A percentile compares a stretch with the other conserved stretches of the same genome.
These are phyloP conservation scores for Herpotrichia juniperi DNA, from an alignment of 2,329 filamentous ascomycete species.

Conservation along the genomic window DNA sequence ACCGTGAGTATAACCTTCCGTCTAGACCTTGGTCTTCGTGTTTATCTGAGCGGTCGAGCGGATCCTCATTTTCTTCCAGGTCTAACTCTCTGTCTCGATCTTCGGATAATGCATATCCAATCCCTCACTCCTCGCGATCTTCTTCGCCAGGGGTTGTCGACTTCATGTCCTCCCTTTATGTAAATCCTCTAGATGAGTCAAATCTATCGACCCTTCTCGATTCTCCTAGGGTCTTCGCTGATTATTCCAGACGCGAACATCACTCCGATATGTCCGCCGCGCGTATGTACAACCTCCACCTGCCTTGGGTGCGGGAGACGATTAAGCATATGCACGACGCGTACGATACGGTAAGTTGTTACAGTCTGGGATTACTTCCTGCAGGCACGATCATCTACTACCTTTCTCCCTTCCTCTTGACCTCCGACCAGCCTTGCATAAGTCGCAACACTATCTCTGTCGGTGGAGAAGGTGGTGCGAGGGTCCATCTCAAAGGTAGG, in stretches of 20 bases:
- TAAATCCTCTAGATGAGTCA: no score
- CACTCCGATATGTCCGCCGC: neutral
- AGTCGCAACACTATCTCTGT: neutral
- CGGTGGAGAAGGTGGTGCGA: neutral
- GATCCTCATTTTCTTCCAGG: no score
- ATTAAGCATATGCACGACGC: slow-evolving; percentile 10
- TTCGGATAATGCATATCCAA: no score
- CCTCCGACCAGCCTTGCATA: neutral
- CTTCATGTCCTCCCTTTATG: no score
- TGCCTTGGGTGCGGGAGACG: slow-evolving; percentile 5
- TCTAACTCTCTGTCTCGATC: no score
- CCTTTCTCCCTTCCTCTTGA: slow-evolving; percentile 9
- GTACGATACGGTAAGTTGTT: slow-evolving; percentile 14
- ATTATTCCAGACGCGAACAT: neutral
- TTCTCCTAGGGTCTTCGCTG: neutral
- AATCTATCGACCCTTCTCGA: neutral
- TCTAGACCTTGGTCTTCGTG: no score
- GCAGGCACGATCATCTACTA: slow-evolving; percentile 19
- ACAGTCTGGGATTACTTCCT: slow-evolving; percentile 10
- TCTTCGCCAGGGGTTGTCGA: no score
- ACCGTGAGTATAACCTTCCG: no score
- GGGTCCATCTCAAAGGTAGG: slow-evolving; percentile 13
- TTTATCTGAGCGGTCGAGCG: no score
- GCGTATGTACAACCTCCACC: slow-evolving; percentile 10
- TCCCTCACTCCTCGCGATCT: no score